A percentile compares a stretch with the other conserved stretches of the same genome.
phyloP scores from a whole-genome alignment of 2,329 filamentous ascomycete species.

The Neoscytalidium dimidiatum region DNA sequence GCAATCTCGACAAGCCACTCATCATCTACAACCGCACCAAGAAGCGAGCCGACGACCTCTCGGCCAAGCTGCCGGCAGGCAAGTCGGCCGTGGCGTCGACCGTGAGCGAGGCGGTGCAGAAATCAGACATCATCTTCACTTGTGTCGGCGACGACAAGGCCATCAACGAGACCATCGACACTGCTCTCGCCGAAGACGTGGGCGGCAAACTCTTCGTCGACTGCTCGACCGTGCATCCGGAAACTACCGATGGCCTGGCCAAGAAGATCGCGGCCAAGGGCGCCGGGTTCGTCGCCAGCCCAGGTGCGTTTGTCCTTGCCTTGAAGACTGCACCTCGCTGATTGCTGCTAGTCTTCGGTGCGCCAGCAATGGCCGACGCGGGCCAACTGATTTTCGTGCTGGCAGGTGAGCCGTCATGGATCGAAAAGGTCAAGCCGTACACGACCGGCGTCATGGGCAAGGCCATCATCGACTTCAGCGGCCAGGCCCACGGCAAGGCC shows the following conservation, averaged over 20 bases:
- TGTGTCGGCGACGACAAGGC: conserved; percentile 79
- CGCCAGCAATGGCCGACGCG: conserved; percentile 68
- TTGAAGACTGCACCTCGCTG: conserved; percentile 23
- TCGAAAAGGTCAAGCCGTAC: conserved; percentile 68
- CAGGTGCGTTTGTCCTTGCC: conserved; percentile 40
- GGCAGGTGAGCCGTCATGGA: conserved; percentile 62
- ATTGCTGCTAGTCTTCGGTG: conserved; percentile 61
- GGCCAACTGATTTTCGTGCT: conserved; percentile 74
- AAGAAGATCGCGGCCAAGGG: conserved; percentile 59
- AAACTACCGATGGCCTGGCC: conserved; percentile 70
- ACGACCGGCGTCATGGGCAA: conserved; percentile 72
- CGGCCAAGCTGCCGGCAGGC: conserved; percentile 58
- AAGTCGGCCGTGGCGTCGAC: conserved; percentile 66
- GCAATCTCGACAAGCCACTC: conserved; percentile 68
- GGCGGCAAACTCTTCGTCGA: conserved; percentile 80
- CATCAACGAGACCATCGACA: conserved; percentile 62
- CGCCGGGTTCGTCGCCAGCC: conserved; percentile 73
- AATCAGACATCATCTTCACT: conserved; percentile 77
- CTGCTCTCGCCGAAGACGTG: conserved; percentile 59
- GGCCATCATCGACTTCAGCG: conserved; percentile 69
- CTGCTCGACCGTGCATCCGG: conserved; percentile 84
- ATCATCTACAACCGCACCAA: conserved; percentile 79
- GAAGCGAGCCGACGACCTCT: conserved; percentile 65
- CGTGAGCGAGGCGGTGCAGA: conserved; percentile 65
- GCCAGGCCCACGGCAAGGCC: conserved; percentile 68